Evolutionary conservation across 345 rosid species (phyloP).

Genomic region (Excoecaria cochinchinensis): DNA sequence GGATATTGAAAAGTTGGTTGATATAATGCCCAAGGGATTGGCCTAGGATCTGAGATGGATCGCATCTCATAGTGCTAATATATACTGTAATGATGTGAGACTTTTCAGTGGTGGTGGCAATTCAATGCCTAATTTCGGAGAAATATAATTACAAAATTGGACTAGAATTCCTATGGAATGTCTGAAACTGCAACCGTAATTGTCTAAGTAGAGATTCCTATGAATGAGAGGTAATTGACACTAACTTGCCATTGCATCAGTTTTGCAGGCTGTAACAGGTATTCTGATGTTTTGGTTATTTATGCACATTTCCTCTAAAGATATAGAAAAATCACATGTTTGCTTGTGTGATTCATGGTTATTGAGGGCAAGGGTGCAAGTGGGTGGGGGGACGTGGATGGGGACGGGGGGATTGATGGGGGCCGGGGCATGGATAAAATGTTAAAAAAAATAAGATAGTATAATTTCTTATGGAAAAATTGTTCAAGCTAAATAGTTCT

Average conservation of each 20-base stretch:
- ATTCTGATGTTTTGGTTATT: not conserved
- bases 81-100: not conserved
- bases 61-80: not conserved
- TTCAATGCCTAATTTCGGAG: not conserved
- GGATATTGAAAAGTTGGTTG: too few relatives aligned
- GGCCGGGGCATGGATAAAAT: too few relatives aligned
- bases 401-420: too few relatives aligned
- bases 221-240: not conserved
- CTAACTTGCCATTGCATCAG: not conserved
- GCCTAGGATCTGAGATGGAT: not conserved
- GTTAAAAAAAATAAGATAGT: too few relatives aligned
- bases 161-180: not conserved
- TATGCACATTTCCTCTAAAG: not conserved
- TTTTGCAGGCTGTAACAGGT: not conserved
- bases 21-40: not conserved
- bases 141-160: not conserved
- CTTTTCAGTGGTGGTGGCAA: not conserved
- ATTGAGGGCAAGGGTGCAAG: too few relatives aligned
- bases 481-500: too few relatives aligned
- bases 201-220: not conserved
- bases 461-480: too few relatives aligned
- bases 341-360: not conserved
- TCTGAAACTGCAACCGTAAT: not conserved
- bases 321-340: not conserved
- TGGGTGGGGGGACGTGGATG: too few relatives aligned